Percentiles rank a stretch among this genome's conserved stretches.
These are phyloP conservation scores for Chlorencoelia australis DNA, from an alignment of 2,329 filamentous ascomycete species.

Conservation along the genomic window DNA sequence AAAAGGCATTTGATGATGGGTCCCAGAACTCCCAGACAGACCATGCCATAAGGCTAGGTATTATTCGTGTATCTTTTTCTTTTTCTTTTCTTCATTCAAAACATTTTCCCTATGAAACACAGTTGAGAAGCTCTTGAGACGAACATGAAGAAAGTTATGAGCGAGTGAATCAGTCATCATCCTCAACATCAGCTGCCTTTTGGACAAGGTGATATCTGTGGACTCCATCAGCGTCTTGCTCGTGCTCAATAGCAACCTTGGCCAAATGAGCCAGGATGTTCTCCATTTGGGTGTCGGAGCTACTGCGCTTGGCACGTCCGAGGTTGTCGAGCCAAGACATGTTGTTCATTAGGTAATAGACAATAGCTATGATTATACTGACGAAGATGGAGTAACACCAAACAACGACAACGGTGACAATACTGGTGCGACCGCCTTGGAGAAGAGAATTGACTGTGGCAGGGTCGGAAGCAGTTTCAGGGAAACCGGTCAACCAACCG, in stretches of 20 bases:
- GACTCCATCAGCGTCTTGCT: conserved; percentile 24
- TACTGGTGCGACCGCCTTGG: conserved; percentile 34
- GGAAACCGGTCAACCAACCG: conserved; percentile 57
- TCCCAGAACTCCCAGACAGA: too few species aligned
- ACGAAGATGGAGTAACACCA: conserved; percentile 59
- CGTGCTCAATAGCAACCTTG: conserved; percentile 53
- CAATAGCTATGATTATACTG: conserved; percentile 54
- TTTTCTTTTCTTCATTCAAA: too few species aligned
- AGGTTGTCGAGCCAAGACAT: conserved; percentile 50
- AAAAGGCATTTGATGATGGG: too few species aligned
- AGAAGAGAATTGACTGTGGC: conserved; percentile 28
- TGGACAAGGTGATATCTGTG: conserved; percentile 7
- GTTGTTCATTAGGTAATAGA: conserved; percentile 52
- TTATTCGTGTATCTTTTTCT: too few species aligned
- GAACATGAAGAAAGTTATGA: too few species aligned
- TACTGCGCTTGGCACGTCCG: conserved; percentile 50
- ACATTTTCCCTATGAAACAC: too few species aligned
- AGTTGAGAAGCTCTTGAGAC: too few species aligned
- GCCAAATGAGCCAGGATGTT: conserved; percentile 55
- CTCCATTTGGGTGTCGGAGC: conserved; percentile 54
- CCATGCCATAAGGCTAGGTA: too few species aligned
- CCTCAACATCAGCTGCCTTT: conserved; percentile 7
- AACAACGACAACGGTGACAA: conserved; percentile 53
- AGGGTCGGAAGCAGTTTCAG: conserved; percentile 28
- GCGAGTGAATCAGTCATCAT: too few species aligned